Evolutionary conservation across 805 yeast species (phyloP), one percentile per base, ranked within the genome.

Genomic region (Cyberlindnera mycetangii): DNA sequence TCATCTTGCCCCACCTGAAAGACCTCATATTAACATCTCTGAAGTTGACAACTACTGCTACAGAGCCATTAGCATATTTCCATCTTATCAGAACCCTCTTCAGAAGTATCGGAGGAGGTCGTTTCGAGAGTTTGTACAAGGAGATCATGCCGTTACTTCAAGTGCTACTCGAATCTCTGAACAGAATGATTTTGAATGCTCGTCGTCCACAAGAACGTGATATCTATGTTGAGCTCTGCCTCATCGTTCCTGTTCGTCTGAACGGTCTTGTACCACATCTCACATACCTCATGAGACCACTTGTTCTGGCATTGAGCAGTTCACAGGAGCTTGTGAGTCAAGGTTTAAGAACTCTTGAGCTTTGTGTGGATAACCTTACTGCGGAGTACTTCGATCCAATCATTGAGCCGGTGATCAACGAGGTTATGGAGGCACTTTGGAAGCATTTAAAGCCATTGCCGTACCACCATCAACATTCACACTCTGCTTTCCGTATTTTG

Each of bases 331-430:
- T 95, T 34, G 93, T 93, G 1, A 81, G 90, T 38, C 99, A 93
- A 64, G 99, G 99, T 37, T 69, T 93, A 51, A 72, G 99, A 51
- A 95, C 99, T 0, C 76, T 93, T 46, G 99, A 93, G 60, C 72
- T 93, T 7, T 93, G 99, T 61, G 97, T 93, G 19, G 99, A 93
- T 58, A 93, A 95, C 58, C 66, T 93, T 49, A 95, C 98, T 0
- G 95, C 98, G 0, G 96, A 90, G 52, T 93, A 90, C 63, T 89
- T 93, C 64, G 99, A 93, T 57, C 98, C 99, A 2, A 90, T 93
- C 60, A 82, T 93, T 48, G 97, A 90, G 59, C 98, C 99, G 0
- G 97, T 90, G 2, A 82, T 92, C 42, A 95, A 87, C 48, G 97
- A 93, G 54, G 89, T 95, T 2, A 86, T 90, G 88, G 82, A 84